A percentile compares a stretch with the other conserved stretches of the same genome.
These are phyloP conservation scores for Aspergillus carbonarius DNA, from an alignment of 2,329 filamentous ascomycete genomes.

Conservation along the genomic window DNA sequence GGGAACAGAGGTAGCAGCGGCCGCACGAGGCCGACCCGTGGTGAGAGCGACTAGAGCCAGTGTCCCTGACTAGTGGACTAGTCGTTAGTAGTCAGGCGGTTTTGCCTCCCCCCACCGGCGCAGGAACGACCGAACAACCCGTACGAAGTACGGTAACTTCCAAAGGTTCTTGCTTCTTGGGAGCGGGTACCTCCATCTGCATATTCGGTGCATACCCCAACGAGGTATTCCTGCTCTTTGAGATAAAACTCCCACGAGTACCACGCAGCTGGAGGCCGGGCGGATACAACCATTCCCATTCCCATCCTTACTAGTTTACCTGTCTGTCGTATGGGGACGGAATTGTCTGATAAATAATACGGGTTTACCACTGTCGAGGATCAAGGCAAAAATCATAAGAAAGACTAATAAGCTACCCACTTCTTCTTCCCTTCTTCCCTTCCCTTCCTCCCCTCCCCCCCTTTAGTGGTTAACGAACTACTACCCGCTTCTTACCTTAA, in stretches of 20 bases:
- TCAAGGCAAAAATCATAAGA: too few species aligned
- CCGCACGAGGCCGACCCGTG: constrained; percentile 1
- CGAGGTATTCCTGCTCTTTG: too few species aligned
- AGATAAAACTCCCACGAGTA: too few species aligned
- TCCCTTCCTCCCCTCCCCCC: neutral
- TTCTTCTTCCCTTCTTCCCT: neutral
- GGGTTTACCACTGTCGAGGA: too few species aligned
- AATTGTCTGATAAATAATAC: too few species aligned
- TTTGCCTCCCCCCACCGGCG: constrained; percentile 7
- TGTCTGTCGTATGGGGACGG: too few species aligned
- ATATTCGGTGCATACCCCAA: too few species aligned
- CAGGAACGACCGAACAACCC: constrained; percentile 13
- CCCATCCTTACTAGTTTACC: too few species aligned
- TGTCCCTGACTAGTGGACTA: constrained; percentile 17
- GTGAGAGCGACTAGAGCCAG: neutral
- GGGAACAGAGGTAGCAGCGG: neutral
- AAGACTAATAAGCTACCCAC: neutral
- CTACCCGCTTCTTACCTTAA: constrained; percentile 14
- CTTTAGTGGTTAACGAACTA: constrained; percentile 2
- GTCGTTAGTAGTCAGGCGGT: neutral
- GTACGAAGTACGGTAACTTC: neutral
- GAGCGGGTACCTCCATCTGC: too few species aligned
- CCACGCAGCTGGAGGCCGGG: too few species aligned
- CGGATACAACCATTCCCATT: too few species aligned
- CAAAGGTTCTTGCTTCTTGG: too few species aligned